phyloP scores from a whole-genome alignment of 2,329 filamentous ascomycete genomes.

The Microdochium nivale region DNA sequence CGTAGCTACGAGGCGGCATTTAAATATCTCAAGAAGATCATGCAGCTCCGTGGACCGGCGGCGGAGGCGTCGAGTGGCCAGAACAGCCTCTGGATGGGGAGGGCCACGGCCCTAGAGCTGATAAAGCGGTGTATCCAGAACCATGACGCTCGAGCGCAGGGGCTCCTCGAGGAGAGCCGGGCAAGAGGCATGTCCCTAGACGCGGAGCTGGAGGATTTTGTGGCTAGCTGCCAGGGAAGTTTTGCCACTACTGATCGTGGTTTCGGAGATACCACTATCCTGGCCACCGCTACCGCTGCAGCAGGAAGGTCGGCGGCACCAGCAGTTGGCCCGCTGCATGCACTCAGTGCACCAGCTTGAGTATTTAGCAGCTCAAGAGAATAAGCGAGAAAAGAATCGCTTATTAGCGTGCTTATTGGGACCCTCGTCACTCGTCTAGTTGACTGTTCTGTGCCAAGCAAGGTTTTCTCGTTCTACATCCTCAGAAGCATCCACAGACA shows the following conservation, averaged over 20 bases:
- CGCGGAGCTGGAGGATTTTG: slow-evolving; percentile 9
- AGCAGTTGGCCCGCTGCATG: background rate
- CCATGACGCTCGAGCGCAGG: slow-evolving; percentile 22
- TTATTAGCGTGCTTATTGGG: too few relatives aligned
- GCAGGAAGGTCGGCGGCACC: background rate
- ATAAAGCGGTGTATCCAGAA: slow-evolving; percentile 22
- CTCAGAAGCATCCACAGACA: too few relatives aligned
- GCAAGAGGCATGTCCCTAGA: slow-evolving; percentile 15
- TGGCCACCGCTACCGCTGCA: background rate
- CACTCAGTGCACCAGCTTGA: background rate
- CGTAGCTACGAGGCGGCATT: slow-evolving; percentile 25
- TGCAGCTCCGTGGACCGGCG: slow-evolving; percentile 5
- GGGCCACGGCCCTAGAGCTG: slow-evolving; percentile 21
- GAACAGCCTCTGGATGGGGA: slow-evolving; percentile 18
- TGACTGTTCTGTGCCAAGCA: too few relatives aligned
- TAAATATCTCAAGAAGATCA: slow-evolving; percentile 18
- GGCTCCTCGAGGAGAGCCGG: slow-evolving; percentile 21
- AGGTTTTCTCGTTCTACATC: too few relatives aligned
- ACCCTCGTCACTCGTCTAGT: too few relatives aligned
- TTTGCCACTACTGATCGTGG: background rate
- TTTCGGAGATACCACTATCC: background rate
- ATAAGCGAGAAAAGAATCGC: too few relatives aligned
- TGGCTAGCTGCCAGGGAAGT: background rate
- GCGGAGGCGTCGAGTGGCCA: slow-evolving; percentile 7
- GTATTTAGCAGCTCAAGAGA: too few relatives aligned